Base-by-base conservation (phyloP, 768 basidiomycete genomes). In the Baorangia bicolor region DNA sequence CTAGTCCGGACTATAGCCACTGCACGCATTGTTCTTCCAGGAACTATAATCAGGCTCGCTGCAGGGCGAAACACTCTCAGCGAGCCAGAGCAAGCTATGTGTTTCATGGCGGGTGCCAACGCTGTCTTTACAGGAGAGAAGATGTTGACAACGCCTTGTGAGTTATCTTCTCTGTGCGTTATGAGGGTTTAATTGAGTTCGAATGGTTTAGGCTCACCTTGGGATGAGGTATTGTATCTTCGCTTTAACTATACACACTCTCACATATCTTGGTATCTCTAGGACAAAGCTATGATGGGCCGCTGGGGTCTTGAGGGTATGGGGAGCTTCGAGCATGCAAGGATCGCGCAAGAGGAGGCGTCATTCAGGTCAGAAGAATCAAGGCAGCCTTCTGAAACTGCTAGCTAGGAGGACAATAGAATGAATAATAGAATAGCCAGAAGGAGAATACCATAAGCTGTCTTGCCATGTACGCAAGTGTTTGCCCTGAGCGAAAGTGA, bases 101-200 rank as follows among this genome's bases (percentile, higher is more conserved):
- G 93, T 68, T 98, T 98, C 76, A 90, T 98, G 90, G 94, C 96
- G 1, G 96, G 96, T 23, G 96, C 95, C 21, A 98, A 98, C 67
- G 96, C 96, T 21, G 88, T 98, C 57, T 98, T 98, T 71, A 98
- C 96, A n/a, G 96, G 95, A 40, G 96, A 98, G 69, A 81, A 87
- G 63, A 98, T 98, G 96, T 73, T 98, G 61, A 98, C 96, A 13
- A 98, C 96, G 14, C 94, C 95, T 43, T 97, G 94, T 89, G 65
- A 75, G 90, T 79, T 31, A 52, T 30, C 53, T 34, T 43, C 13
- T 50, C 5, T 51, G 16, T 54, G 47, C 27, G 18, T 16, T 14
- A 39, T 41, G 45, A 40, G 14, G n/a, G 10, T 54, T 21, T 43
- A 12, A 54, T 45, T 60, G 14, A 65, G 51, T 38, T 43, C 37